Conservation (phyloP, 495 filamentous ascomycete genomes). For the Penicillium simplicissimum region DNA sequence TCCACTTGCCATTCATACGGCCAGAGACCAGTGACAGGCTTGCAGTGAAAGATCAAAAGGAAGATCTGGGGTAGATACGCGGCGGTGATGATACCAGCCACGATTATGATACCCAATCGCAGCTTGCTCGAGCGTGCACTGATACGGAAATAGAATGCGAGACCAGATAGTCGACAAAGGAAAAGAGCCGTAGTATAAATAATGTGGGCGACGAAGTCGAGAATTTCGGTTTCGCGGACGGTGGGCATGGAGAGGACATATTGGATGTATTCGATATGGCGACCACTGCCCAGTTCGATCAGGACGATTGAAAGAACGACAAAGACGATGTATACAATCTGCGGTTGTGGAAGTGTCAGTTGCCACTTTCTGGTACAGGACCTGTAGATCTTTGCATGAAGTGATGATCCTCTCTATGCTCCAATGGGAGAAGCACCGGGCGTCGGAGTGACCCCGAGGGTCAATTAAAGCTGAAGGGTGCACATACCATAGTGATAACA, state of each 20-base stretch:
- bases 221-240: conserved; percentile 40
- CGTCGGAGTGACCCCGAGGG: background rate
- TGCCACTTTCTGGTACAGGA: background rate
- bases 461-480: conserved; percentile 7
- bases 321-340: conserved; percentile 39
- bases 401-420: background rate
- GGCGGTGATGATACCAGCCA: conserved; percentile 35
- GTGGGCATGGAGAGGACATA: conserved; percentile 41
- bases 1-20: conserved; percentile 44
- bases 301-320: conserved; percentile 40
- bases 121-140: conserved; percentile 35
- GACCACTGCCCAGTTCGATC: conserved; percentile 47
- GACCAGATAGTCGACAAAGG: conserved; percentile 48
- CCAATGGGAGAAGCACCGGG: background rate
- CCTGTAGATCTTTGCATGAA: background rate
- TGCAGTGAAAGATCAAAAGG: conserved; percentile 47
- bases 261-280: conserved; percentile 50
- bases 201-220: conserved; percentile 48
- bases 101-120: conserved; percentile 34
- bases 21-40: conserved; percentile 50
- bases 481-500: conserved; percentile 37
- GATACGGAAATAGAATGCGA: conserved; percentile 50
- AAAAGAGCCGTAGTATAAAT: conserved; percentile 49
- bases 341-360: background rate
- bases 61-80: conserved; percentile 45